Conservation (phyloP, 176 grass and related monocot genomes). For the Paspalum notatum region DNA sequence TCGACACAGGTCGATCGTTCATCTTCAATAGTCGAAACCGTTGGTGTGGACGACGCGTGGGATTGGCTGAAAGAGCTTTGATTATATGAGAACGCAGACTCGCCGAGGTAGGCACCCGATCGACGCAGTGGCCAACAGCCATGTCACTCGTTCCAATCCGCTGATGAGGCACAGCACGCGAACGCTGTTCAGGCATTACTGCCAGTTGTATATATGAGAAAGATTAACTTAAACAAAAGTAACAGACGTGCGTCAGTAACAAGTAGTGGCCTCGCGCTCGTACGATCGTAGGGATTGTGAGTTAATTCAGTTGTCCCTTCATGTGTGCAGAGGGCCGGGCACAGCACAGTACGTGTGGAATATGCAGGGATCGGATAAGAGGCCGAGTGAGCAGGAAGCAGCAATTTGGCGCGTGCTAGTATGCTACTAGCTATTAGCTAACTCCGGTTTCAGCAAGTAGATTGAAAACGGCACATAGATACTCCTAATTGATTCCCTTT, state of each 20-base stretch:
- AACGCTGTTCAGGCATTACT: conserved; percentile 34
- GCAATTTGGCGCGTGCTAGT: neutral
- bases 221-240: neutral
- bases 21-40: conserved; percentile 19
- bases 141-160: conserved; percentile 41
- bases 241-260: conserved; percentile 4
- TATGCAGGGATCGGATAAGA: neutral
- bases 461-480: too few species aligned
- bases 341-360: neutral
- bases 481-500: too few species aligned
- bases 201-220: conserved; percentile 32
- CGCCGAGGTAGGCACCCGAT: neutral
- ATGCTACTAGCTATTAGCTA: too few species aligned
- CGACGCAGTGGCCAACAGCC: conserved; percentile 5
- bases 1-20: neutral
- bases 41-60: neutral
- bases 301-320: conserved; percentile 2
- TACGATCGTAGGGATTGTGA: neutral
- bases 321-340: neutral
- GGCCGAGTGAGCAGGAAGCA: neutral
- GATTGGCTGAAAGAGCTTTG: neutral
- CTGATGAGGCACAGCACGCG: neutral
- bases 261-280: neutral
- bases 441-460: neutral
- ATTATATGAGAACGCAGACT: neutral